Percentiles rank a stretch among this genome's conserved stretches.
Evolutionary conservation across 2,329 filamentous ascomycete species (phyloP).

Genomic region (Alternaria burnsii): DNA sequence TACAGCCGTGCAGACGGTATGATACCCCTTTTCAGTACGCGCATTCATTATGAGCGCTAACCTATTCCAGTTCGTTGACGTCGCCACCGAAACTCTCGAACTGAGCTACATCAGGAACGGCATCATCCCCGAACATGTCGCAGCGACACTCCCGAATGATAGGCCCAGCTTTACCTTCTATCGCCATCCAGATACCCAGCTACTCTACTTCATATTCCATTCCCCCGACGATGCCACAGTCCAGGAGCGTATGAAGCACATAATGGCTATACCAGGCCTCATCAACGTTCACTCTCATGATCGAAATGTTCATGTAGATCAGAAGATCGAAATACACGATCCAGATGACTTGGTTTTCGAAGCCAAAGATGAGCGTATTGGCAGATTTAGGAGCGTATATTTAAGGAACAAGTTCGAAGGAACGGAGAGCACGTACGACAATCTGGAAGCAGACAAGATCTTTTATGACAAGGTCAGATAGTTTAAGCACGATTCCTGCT

Average conservation of each 20-base stretch:
- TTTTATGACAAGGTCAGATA: background rate
- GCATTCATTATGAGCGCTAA: background rate
- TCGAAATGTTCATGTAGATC: slow-evolving; percentile 29
- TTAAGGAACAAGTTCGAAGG: slow-evolving; percentile 26
- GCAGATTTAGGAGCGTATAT: slow-evolving; percentile 35
- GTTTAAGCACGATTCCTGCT: background rate
- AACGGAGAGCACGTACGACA: slow-evolving; percentile 25
- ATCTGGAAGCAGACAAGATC: background rate
- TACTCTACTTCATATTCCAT: slow-evolving; percentile 39
- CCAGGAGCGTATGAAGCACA: slow-evolving; percentile 41
- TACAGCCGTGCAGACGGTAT: slow-evolving; percentile 34
- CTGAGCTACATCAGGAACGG: slow-evolving; percentile 15
- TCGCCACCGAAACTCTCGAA: slow-evolving; percentile 25
- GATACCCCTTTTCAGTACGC: background rate
- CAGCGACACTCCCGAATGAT: slow-evolving; percentile 1
- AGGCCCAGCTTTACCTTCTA: slow-evolving; percentile 42
- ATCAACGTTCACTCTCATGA: slow-evolving; percentile 40
- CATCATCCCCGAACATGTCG: slow-evolving; percentile 7
- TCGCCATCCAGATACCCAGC: slow-evolving; percentile 20
- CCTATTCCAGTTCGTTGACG: slow-evolving; percentile 23
- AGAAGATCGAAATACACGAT: slow-evolving; percentile 43
- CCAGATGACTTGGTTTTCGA: slow-evolving; percentile 31
- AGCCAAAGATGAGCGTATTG: slow-evolving; percentile 20
- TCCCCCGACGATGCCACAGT: slow-evolving; percentile 35
- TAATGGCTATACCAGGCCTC: slow-evolving; percentile 39